Percentiles rank a stretch among this genome's conserved stretches.
Evolutionary conservation across 2,329 filamentous ascomycete species (phyloP).

Genomic region (Fusarium penzigii): DNA sequence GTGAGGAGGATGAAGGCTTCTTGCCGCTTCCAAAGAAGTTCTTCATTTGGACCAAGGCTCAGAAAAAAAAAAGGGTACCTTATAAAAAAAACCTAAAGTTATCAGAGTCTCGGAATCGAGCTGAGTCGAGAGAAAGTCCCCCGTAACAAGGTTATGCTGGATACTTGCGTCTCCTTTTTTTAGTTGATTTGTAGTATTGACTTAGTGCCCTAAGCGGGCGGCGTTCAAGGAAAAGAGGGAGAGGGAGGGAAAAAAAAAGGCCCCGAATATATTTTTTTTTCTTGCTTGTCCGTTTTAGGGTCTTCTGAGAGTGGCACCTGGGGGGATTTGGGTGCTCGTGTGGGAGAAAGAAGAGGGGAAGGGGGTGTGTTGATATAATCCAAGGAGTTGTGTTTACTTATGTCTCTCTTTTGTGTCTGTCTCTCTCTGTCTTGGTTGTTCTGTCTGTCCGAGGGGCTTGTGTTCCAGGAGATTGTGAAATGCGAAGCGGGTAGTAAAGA

Average conservation of each 20-base stretch:
- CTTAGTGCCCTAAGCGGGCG: conserved; percentile 35
- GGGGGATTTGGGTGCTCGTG: too few relatives aligned
- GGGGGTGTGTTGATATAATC: too few relatives aligned
- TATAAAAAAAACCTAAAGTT: not conserved
- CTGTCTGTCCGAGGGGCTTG: too few relatives aligned
- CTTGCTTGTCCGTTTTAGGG: not conserved
- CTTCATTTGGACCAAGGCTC: conserved; percentile 47
- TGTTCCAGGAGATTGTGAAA: too few relatives aligned
- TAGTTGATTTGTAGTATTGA: conserved; percentile 13
- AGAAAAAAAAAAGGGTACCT: conserved; percentile 12
- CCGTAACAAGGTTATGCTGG: conserved; percentile 44
- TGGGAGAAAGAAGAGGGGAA: too few relatives aligned
- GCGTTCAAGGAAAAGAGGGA: conserved; percentile 26
- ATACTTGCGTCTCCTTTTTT: conserved; percentile 22
- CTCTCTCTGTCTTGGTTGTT: too few relatives aligned
- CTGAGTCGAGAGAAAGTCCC: conserved; percentile 29
- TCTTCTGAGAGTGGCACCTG: not conserved
- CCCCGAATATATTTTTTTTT: not conserved
- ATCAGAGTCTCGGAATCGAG: conserved; percentile 9
- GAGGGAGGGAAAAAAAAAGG: too few relatives aligned
- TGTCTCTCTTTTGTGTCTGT: too few relatives aligned
- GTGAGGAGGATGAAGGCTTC: conserved; percentile 37
- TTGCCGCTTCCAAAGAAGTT: conserved; percentile 47
- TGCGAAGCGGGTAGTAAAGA: conserved; percentile 2
- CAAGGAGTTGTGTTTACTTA: too few relatives aligned